Evolutionary conservation across 2,329 filamentous ascomycete species (phyloP).

Genomic region (Simplicillium aogashimaense): DNA sequence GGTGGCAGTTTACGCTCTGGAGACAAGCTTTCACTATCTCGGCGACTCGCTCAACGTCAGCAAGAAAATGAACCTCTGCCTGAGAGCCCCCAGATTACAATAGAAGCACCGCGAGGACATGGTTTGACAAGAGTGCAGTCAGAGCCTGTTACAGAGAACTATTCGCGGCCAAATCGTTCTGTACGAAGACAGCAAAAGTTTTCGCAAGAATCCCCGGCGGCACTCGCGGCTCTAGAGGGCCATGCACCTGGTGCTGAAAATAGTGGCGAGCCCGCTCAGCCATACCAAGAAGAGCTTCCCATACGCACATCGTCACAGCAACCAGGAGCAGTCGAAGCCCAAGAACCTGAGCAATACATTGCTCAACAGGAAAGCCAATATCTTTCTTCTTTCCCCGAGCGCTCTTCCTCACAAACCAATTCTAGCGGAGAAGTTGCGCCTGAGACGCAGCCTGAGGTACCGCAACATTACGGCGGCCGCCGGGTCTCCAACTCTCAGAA

Average conservation of each 20-base stretch:
- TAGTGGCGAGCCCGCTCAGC: constrained; percentile 11
- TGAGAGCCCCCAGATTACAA: constrained; percentile 20
- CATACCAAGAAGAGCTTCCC: constrained; percentile 21
- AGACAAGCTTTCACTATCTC: constrained; percentile 65
- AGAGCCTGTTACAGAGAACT: constrained; percentile 55
- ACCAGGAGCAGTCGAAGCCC: too few relatives aligned
- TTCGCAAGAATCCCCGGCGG: constrained; percentile 29
- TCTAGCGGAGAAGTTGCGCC: constrained; percentile 31
- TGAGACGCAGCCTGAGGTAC: constrained; percentile 19
- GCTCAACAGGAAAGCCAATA: too few relatives aligned
- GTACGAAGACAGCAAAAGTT: constrained; percentile 39
- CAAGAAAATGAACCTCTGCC: constrained; percentile 41
- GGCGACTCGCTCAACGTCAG: constrained; percentile 54
- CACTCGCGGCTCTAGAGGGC: constrained; percentile 38
- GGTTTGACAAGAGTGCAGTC: constrained; percentile 56
- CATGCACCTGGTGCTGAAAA: constrained; percentile 19
- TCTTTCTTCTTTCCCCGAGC: constrained; percentile 30
- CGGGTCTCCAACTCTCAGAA: constrained; percentile 5
- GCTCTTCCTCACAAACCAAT: constrained; percentile 42
- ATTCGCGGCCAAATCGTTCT: constrained; percentile 46
- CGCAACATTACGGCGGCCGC: constrained; percentile 5
- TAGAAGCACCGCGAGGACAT: constrained; percentile 37
- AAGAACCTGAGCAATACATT: too few relatives aligned
- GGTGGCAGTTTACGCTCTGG: constrained; percentile 75
- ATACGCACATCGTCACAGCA: constrained; percentile 15